phyloP scores from a whole-genome alignment of 2,329 filamentous ascomycete genomes.

The Furcasterigmium furcatum region DNA sequence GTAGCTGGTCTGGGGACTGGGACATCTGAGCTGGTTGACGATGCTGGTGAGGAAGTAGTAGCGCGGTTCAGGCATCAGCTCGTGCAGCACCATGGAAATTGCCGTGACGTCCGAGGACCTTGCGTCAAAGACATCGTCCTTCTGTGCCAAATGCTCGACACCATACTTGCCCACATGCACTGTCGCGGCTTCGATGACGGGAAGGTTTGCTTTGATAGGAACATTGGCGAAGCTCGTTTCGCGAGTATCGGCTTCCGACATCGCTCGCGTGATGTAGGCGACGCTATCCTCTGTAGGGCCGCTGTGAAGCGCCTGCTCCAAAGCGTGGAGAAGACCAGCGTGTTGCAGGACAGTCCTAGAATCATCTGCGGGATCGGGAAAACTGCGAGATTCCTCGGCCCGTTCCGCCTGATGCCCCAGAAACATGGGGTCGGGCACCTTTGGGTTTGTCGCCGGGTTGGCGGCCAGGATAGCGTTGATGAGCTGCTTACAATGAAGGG shows the following conservation, averaged over 20 bases:
- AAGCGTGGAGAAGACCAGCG: slow-evolving; percentile 54
- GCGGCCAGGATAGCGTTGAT: slow-evolving; percentile 86
- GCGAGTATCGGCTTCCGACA: slow-evolving; percentile 56
- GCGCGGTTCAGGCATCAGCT: slow-evolving; percentile 71
- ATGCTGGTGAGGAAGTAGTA: slow-evolving; percentile 85
- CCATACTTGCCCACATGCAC: slow-evolving; percentile 76
- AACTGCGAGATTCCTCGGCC: slow-evolving; percentile 58
- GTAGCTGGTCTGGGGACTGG: slow-evolving; percentile 87
- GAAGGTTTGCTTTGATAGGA: slow-evolving; percentile 64
- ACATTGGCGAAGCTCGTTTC: slow-evolving; percentile 65
- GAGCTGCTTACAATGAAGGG: slow-evolving; percentile 80
- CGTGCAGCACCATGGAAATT: slow-evolving; percentile 73
- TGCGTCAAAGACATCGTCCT: slow-evolving; percentile 60
- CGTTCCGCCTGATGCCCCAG: too few relatives aligned
- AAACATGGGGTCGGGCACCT: slow-evolving; percentile 71
- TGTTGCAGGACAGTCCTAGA: slow-evolving; percentile 50
- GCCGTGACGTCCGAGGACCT: slow-evolving; percentile 67
- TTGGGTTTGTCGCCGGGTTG: slow-evolving; percentile 63
- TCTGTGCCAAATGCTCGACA: slow-evolving; percentile 54
- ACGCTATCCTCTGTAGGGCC: slow-evolving; percentile 70
- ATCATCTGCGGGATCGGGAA: too few relatives aligned
- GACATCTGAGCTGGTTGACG: slow-evolving; percentile 87
- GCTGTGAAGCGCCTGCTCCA: slow-evolving; percentile 56
- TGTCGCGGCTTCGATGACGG: slow-evolving; percentile 78
- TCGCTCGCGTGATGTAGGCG: slow-evolving; percentile 71